phyloP scores from a whole-genome alignment of 345 rosid species.

The Melastoma malabathricum region DNA sequence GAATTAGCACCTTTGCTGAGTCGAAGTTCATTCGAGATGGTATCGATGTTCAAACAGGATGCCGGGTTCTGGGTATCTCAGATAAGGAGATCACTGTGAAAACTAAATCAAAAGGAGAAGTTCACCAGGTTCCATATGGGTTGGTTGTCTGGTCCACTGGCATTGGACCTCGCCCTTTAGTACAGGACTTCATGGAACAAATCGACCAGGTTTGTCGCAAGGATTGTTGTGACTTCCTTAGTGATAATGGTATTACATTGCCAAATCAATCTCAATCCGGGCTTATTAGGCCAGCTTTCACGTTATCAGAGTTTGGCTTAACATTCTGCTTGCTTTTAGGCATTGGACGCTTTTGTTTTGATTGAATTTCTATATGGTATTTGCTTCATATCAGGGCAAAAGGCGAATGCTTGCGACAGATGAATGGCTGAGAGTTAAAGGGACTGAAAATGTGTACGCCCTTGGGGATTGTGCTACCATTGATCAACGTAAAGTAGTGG shows the following conservation, averaged over 20 bases:
- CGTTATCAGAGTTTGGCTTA: no score
- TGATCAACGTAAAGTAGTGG: slow-evolving; percentile 80
- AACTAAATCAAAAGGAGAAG: slow-evolving; percentile 47
- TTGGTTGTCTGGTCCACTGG: slow-evolving; percentile 95
- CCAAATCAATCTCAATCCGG: no score
- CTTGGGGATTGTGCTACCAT: slow-evolving; percentile 95
- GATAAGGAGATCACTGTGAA: slow-evolving; percentile 63
- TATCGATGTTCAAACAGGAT: slow-evolving; percentile 66
- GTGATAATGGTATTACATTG: no score
- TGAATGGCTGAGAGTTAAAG: slow-evolving; percentile 89
- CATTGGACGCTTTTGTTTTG: no score
- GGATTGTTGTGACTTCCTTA: not conserved
- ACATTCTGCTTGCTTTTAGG: not conserved
- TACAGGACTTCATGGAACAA: slow-evolving; percentile 77
- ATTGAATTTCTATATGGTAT: not conserved
- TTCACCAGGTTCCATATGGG: slow-evolving; percentile 58
- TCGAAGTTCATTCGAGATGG: slow-evolving; percentile 72
- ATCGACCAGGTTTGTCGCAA: slow-evolving; percentile 55
- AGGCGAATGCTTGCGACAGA: slow-evolving; percentile 65
- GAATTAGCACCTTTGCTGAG: slow-evolving; percentile 88
- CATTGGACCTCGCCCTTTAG: slow-evolving; percentile 62
- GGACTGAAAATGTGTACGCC: slow-evolving; percentile 62
- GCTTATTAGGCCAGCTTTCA: no score
- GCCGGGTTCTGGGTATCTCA: slow-evolving; percentile 65
- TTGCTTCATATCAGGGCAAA: slow-evolving; percentile 31